Percentiles rank a stretch among this genome's conserved stretches.
These are phyloP conservation scores for Meira miltonrushii DNA, from an alignment of 1,284 basidiomycete species.

Conservation along the genomic window DNA sequence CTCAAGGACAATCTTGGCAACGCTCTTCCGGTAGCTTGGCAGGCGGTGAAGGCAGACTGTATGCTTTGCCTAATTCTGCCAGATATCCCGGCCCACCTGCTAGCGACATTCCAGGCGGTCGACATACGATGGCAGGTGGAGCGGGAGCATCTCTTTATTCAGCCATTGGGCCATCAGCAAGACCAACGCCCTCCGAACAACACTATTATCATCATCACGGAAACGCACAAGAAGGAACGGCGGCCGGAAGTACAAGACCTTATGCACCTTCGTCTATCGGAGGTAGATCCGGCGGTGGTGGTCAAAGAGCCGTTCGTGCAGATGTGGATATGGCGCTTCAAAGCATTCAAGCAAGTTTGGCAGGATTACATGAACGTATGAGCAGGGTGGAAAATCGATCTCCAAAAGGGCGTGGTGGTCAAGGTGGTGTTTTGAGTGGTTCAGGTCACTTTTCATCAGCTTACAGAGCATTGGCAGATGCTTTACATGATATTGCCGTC, in stretches of 20 bases:
- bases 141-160: conserved; percentile 15
- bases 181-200: conserved; percentile 14
- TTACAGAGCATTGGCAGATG: conserved; percentile 14
- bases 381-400: conserved; percentile 35
- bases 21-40: neutral
- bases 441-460: neutral
- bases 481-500: conserved; percentile 26
- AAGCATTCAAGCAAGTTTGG: conserved; percentile 78
- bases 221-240: neutral
- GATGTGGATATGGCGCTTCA: conserved; percentile 59
- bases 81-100: conserved; percentile 8
- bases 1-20: neutral
- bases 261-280: conserved; percentile 41
- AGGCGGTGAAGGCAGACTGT: conserved; percentile 4
- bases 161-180: conserved; percentile 12
- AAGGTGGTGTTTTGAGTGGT: neutral
- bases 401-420: neutral
- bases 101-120: conserved; percentile 14
- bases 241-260: neutral
- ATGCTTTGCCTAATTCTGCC: conserved; percentile 6
- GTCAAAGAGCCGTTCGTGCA: neutral
- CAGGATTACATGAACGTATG: conserved; percentile 81
- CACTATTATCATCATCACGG: conserved; percentile 19
- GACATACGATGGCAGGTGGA: conserved; percentile 2
- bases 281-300: conserved; percentile 20